phyloP scores from a whole-genome alignment of 495 filamentous ascomycete species.

The Lasiosphaeria miniovina region DNA sequence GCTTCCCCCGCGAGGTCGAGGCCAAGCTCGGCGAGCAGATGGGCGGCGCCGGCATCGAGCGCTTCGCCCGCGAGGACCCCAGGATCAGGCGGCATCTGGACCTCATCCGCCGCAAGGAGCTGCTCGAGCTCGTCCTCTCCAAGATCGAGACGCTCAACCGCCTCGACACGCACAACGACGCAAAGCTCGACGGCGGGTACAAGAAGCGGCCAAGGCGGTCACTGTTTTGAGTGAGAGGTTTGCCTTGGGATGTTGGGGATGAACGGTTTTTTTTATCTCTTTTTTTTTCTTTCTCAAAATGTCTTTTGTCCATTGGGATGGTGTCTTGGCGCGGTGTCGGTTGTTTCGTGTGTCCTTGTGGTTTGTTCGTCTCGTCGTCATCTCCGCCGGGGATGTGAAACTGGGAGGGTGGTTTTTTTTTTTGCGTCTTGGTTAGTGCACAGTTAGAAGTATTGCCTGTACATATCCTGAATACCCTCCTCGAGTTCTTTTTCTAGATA shows the following conservation, averaged over 20 bases:
- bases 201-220: slow-evolving; percentile 10
- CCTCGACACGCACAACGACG: slow-evolving; percentile 54
- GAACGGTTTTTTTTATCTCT: too few species aligned
- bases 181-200: background rate
- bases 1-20: slow-evolving; percentile 93
- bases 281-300: too few species aligned
- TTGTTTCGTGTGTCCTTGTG: too few species aligned
- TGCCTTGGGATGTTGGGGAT: background rate
- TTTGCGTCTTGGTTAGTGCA: background rate
- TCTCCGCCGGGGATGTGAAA: too few species aligned
- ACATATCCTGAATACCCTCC: slow-evolving; percentile 10
- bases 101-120: slow-evolving; percentile 84
- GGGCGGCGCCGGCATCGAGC: slow-evolving; percentile 73
- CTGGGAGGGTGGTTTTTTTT: background rate
- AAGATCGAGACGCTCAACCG: slow-evolving; percentile 89
- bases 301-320: too few species aligned
- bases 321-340: too few species aligned
- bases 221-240: slow-evolving; percentile 5
- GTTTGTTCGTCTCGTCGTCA: too few species aligned
- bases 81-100: slow-evolving; percentile 87
- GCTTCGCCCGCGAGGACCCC: slow-evolving; percentile 88
- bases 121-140: slow-evolving; percentile 84
- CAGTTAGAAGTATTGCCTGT: background rate
- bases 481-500: slow-evolving; percentile 1
- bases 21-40: slow-evolving; percentile 78